Base-by-base conservation (phyloP, 2,329 filamentous ascomycete genomes). In the Fusarium odoratissimum region DNA sequence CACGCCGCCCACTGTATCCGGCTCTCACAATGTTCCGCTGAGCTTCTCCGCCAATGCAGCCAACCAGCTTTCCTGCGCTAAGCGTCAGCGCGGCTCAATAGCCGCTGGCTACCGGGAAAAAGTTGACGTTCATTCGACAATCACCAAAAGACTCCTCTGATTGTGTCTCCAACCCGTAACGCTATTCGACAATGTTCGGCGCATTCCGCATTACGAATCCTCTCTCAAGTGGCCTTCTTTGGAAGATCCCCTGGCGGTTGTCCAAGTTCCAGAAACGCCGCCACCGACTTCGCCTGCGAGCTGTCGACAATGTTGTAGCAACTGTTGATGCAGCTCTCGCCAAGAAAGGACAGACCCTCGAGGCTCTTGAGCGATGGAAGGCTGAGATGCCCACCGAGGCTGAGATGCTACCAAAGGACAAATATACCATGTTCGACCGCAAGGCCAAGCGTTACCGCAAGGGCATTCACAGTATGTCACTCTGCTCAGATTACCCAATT, bases 221-320 rank as follows among this genome's bases (percentile, higher is more conserved):
- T 66, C 86, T 97, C 30, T 91, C 90, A 62, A 89, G 93, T 72
- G 95, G 95, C 83, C 91, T 97, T 60, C 87, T 97, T 76, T 97
- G 95, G 96, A 99, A 99, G 90, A 95, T 93, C 78, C 96, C 96
- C 76, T 99, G 95, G 95, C 92, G 96, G 70, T 90, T 99, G 80
- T 99, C 96, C 66, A 88, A 90, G 75, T 94, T 94, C 81, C 95
- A 97, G 84, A 98, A 98, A 84, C 89, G 91, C 73, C 92, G 95
- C 61, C 95, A 98, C 79, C 91, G 95, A 73, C 88, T 91, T 82
- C 92, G 95, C 51, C 88, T 98, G 72, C 92, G 93, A 72, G 90
- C 92, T 60, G 95, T 99, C 72, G 96, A 99, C 84, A 88, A 87
- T 51, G 91, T 98, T n/a, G 91, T 99, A 67, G 90, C 92, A 64